phyloP scores from a whole-genome alignment of 2,329 filamentous ascomycete species.

The Fonsecaea monophora region DNA sequence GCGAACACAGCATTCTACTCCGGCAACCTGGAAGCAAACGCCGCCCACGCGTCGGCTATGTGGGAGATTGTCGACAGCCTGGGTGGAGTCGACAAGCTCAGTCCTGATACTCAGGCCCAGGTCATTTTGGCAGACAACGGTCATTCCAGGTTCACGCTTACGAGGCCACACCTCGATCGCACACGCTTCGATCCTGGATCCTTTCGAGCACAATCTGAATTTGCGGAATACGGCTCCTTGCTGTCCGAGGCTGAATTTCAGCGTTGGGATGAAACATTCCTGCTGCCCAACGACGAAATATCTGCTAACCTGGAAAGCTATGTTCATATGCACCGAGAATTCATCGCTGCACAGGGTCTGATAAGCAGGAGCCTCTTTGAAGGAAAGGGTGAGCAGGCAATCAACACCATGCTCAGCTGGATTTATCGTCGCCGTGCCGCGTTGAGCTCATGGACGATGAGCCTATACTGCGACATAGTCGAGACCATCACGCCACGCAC shows the following conservation, averaged over 20 bases:
- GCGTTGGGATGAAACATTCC: constrained; percentile 25
- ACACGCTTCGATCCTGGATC: constrained; percentile 15
- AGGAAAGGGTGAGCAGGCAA: neutral
- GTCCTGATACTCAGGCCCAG: neutral
- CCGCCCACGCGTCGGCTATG: constrained; percentile 4
- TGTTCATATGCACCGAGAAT: constrained; percentile 22
- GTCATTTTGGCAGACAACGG: constrained; percentile 16
- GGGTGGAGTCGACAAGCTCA: constrained; percentile 14
- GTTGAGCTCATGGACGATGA: constrained; percentile 23
- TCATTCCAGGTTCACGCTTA: constrained; percentile 16
- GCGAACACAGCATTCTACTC: constrained; percentile 4
- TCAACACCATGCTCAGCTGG: constrained; percentile 14
- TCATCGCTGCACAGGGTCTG: constrained; percentile 17
- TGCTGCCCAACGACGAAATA: constrained; percentile 21
- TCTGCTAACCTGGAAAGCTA: constrained; percentile 16
- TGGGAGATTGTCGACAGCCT: constrained; percentile 19
- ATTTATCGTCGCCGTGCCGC: constrained; percentile 15
- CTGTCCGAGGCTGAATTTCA: constrained; percentile 5
- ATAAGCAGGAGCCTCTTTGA: neutral
- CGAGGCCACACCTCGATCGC: constrained; percentile 15
- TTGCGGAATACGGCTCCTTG: constrained; percentile 7
- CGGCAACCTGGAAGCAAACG: constrained; percentile 16
- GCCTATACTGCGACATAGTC: constrained; percentile 19
- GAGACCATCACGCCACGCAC: constrained; percentile 17
- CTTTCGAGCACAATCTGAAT: constrained; percentile 12